Evolutionary conservation across 257 asterid species (phyloP).

Genomic region (Nicotiana attenuata): DNA sequence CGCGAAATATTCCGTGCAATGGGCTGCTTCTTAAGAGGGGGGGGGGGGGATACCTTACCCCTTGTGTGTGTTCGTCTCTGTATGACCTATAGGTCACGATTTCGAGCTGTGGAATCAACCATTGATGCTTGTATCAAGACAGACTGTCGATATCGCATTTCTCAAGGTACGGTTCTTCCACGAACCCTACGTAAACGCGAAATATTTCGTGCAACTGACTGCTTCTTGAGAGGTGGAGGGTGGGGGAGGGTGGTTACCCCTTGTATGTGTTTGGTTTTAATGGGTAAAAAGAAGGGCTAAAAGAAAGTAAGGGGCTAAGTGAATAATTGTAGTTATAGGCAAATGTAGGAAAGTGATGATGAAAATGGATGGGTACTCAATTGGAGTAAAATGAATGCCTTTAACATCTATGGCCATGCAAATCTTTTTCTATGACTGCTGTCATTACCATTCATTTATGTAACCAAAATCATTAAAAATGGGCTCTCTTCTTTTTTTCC

Average conservation of each 20-base stretch:
- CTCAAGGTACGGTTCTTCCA: too few relatives aligned
- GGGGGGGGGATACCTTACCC: not conserved
- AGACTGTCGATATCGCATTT: too few relatives aligned
- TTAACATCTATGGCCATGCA: conserved; percentile 37
- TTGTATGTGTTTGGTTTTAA: conserved; percentile 1
- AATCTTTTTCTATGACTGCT: conserved; percentile 49
- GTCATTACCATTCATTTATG: conserved; percentile 36
- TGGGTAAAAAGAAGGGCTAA: conserved; percentile 4
- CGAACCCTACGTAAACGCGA: rapidly evolving
- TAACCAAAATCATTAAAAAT: conserved; percentile 38
- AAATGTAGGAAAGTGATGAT: conserved; percentile 9
- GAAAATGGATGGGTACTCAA: conserved; percentile 18
- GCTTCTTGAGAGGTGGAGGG: too few relatives aligned
- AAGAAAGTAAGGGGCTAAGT: conserved; percentile 20
- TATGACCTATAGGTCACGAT: too few relatives aligned
- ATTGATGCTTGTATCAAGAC: too few relatives aligned
- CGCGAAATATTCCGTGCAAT: rapidly evolving
- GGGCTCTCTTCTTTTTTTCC: conserved; percentile 5
- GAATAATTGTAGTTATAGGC: conserved; percentile 48
- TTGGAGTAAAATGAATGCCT: conserved; percentile 30
- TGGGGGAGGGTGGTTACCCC: not conserved
- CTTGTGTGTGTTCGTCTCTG: not conserved
- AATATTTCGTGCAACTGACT: rapidly evolving
- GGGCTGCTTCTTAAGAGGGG: too few relatives aligned
- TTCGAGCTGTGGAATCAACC: rapidly evolving